Evolutionary conservation across 306 rosid genomes (phyloP).

Genomic region (Urtica urens): DNA sequence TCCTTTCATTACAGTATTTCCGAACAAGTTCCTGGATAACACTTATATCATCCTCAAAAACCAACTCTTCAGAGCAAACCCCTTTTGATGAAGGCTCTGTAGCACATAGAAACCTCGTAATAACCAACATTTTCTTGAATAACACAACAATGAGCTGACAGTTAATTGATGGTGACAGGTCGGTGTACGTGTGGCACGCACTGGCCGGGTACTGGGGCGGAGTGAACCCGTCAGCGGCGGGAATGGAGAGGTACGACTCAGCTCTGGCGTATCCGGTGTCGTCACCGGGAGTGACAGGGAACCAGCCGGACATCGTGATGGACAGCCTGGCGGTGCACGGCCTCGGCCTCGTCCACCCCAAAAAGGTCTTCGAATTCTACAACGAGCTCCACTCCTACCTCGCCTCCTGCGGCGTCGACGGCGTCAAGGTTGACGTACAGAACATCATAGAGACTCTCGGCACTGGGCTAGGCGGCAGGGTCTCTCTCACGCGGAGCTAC

Average conservation of each 20-base stretch:
- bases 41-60: too few species aligned
- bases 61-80: too few species aligned
- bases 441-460: conserved; percentile 94
- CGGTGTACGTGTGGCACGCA: conserved; percentile 94
- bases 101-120: too few species aligned
- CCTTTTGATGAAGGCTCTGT: too few species aligned
- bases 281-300: conserved; percentile 75
- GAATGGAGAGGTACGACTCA: conserved; percentile 88
- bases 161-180: conserved; percentile 29
- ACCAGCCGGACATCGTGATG: conserved; percentile 88
- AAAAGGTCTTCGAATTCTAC: conserved; percentile 79
- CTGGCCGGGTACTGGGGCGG: conserved; percentile 99
- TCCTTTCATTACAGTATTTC: too few species aligned
- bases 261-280: conserved; percentile 78
- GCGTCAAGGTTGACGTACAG: conserved; percentile 96
- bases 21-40: too few species aligned
- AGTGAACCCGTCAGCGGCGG: conserved; percentile 77
- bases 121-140: too few species aligned
- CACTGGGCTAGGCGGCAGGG: conserved; percentile 89
- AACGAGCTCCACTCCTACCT: conserved; percentile 88
- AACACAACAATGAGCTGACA: too few species aligned
- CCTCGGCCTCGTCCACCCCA: conserved; percentile 85
- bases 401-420: conserved; percentile 93
- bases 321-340: conserved; percentile 90
- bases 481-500: conserved; percentile 79